These are phyloP conservation scores for Colletotrichum neosansevieriae DNA, from an alignment of 2,329 filamentous ascomycete genomes.

Conservation along the genomic window DNA sequence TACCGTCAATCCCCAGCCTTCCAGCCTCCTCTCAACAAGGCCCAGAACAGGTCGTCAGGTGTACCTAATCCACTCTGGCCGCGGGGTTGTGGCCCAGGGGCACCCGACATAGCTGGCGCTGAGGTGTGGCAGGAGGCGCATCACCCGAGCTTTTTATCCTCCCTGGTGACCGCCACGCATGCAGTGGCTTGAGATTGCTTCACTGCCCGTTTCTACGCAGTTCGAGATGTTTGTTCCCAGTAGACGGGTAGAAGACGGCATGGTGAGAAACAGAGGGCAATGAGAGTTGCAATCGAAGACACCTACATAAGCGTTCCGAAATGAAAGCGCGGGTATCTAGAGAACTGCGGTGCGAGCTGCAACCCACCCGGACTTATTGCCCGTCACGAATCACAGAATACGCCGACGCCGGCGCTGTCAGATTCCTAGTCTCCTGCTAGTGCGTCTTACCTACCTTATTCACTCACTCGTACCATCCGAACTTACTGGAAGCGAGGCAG, in stretches of 20 bases:
- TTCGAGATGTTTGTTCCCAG: too few relatives aligned
- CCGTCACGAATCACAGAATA: conserved; percentile 23
- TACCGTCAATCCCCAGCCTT: conserved; percentile 1
- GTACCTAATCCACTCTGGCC: neutral
- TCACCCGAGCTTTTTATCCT: neutral
- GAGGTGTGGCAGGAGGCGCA: conserved; percentile 21
- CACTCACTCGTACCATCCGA: neutral
- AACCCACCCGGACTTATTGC: neutral
- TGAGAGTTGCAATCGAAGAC: neutral
- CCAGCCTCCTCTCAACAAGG: conserved; percentile 14
- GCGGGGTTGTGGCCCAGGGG: conserved; percentile 20
- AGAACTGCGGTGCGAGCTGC: neutral
- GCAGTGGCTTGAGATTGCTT: too few relatives aligned
- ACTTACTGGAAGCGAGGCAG: neutral
- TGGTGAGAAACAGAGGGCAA: too few relatives aligned
- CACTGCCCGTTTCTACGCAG: too few relatives aligned
- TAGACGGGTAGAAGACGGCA: too few relatives aligned
- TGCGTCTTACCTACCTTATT: conserved; percentile 13
- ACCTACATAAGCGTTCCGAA: neutral
- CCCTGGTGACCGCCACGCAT: too few relatives aligned
- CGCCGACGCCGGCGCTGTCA: conserved; percentile 28
- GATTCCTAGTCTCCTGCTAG: conserved; percentile 20
- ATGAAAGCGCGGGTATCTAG: neutral
- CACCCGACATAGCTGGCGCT: neutral
- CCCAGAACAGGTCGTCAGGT: conserved; percentile 26